phyloP scores from a whole-genome alignment of 177 flowering plant genomes.

The Vitis hybrid region DNA sequence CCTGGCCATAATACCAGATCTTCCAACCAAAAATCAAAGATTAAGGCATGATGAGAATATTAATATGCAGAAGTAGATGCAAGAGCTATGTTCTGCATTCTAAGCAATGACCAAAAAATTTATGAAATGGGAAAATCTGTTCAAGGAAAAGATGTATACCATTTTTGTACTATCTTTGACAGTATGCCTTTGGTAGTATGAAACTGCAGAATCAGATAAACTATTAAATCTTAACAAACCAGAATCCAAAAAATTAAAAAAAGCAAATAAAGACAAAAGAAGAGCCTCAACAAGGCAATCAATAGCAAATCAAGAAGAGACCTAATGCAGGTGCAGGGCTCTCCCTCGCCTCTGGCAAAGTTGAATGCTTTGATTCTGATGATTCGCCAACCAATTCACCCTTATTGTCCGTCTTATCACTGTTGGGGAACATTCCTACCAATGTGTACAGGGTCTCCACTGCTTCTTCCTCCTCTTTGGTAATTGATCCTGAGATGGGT shows the following conservation, averaged over 20 bases:
- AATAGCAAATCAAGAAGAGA: constrained; percentile 4
- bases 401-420: constrained; percentile 15
- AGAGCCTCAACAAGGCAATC: not conserved
- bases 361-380: constrained; percentile 20
- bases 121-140: not conserved
- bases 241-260: not conserved
- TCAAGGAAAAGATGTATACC: constrained; percentile 13
- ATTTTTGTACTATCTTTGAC: constrained; percentile 17
- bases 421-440: constrained; percentile 46
- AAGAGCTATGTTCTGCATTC: not conserved
- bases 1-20: constrained; percentile 42
- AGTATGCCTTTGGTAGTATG: constrained; percentile 16
- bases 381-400: constrained; percentile 16
- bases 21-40: constrained; percentile 3
- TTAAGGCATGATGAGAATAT: not conserved
- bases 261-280: not conserved
- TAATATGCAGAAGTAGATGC: not conserved
- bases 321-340: constrained; percentile 24
- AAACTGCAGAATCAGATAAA: not conserved
- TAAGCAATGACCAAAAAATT: not conserved
- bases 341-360: constrained; percentile 15
- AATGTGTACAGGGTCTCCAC: constrained; percentile 71
- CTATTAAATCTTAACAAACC: constrained; percentile 1
- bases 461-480: constrained; percentile 93
- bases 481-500: constrained; percentile 30